These are phyloP conservation scores for Hypoxylon fragiforme DNA, from an alignment of 495 filamentous ascomycete species.

Conservation along the genomic window DNA sequence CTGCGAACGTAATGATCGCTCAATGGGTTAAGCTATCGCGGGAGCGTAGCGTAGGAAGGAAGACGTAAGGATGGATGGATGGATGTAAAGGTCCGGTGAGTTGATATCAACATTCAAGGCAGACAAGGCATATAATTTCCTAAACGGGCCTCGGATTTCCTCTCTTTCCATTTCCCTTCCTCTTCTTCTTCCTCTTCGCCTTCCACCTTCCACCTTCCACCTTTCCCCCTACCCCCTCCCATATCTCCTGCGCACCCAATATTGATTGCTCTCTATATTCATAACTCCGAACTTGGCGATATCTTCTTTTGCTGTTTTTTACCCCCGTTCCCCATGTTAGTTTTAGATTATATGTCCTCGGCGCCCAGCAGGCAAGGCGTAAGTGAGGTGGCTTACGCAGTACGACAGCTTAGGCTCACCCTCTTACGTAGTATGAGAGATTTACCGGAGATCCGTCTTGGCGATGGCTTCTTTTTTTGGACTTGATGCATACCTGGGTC, in stretches of 20 bases:
- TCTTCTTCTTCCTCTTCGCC: background rate
- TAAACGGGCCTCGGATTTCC: constrained; percentile 8
- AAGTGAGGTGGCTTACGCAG: constrained; percentile 16
- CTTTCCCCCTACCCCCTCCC: too few species aligned
- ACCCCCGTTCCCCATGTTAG: constrained; percentile 26
- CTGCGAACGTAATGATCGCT: constrained; percentile 32
- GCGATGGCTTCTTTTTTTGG: constrained; percentile 29
- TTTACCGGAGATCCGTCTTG: constrained; percentile 36
- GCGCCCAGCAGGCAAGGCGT: constrained; percentile 29
- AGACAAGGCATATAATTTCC: constrained; percentile 24
- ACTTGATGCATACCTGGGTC: constrained; percentile 5
- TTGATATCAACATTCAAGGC: too few species aligned
- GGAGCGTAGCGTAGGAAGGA: too few species aligned
- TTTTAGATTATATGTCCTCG: constrained; percentile 24
- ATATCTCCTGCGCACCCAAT: too few species aligned
- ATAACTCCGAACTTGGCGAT: constrained; percentile 29
- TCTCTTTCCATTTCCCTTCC: background rate
- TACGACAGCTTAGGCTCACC: constrained; percentile 8
- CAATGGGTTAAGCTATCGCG: constrained; percentile 12
- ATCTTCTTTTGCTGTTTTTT: constrained; percentile 20
- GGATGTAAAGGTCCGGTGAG: constrained; percentile 8
- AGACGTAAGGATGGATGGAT: background rate
- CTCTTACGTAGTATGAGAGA: constrained; percentile 23
- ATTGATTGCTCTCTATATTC: too few species aligned
- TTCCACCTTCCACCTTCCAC: too few species aligned